Conservation (phyloP, 805 yeast genomes). For the Monosporozyma aerobia region DNA sequence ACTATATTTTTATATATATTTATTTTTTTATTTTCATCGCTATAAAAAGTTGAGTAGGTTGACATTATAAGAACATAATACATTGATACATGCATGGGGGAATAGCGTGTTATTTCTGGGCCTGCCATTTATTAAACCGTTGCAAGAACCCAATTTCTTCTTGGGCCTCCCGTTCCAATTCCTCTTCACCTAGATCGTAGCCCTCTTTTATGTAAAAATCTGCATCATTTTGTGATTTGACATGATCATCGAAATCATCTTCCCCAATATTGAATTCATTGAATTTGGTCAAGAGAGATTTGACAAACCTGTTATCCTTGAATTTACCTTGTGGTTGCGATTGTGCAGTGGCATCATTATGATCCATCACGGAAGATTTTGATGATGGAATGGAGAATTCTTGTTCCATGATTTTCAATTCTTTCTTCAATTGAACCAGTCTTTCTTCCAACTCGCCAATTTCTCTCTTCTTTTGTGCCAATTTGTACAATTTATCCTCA, state of each 20-base stretch:
- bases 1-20: neutral
- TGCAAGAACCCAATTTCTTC: slow-evolving; percentile 6
- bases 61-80: neutral
- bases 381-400: slow-evolving; percentile 13
- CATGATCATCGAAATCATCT: slow-evolving; percentile 21
- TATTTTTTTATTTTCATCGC: neutral
- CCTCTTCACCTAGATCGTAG: slow-evolving; percentile 23
- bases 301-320: slow-evolving; percentile 10
- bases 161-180: slow-evolving; percentile 13
- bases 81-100: neutral
- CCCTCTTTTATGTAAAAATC: slow-evolving; percentile 21
- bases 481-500: slow-evolving; percentile 25
- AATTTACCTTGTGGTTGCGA: neutral
- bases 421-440: slow-evolving; percentile 31
- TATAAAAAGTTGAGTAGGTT: neutral
- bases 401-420: slow-evolving; percentile 30
- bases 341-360: neutral
- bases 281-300: slow-evolving; percentile 20
- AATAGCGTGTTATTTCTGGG: neutral
- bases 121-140: neutral
- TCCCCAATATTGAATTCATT: slow-evolving; percentile 28
- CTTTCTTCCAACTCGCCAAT: slow-evolving; percentile 41
- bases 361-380: neutral
- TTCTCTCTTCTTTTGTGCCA: slow-evolving; percentile 47
- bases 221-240: slow-evolving; percentile 9